Evolutionary conservation across 495 filamentous ascomycete species (phyloP).

Genomic region (Parmelia sp.): DNA sequence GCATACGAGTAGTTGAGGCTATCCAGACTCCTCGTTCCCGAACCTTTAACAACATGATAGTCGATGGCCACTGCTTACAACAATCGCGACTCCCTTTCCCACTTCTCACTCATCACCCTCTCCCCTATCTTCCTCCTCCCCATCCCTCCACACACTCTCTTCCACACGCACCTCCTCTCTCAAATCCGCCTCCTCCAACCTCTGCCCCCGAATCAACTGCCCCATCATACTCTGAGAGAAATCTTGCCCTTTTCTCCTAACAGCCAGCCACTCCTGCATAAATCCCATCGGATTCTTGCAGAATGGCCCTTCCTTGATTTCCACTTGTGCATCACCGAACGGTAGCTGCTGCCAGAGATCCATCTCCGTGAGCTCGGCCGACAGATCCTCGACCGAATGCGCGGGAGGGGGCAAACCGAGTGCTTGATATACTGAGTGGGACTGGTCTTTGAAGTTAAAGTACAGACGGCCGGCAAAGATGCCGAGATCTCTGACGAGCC

Average conservation of each 20-base stretch:
- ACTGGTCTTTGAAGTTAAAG: constrained; percentile 41
- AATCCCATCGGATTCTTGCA: constrained; percentile 10
- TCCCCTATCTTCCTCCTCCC: too few species aligned
- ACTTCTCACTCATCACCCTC: too few species aligned
- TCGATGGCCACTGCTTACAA: too few species aligned
- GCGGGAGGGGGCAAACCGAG: constrained; percentile 23
- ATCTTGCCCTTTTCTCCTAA: constrained; percentile 21
- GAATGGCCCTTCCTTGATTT: not conserved
- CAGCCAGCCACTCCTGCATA: constrained; percentile 24
- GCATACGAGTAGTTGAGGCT: too few species aligned
- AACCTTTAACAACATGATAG: too few species aligned
- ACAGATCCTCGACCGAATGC: too few species aligned
- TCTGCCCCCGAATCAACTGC: constrained; percentile 14
- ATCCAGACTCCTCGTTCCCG: too few species aligned
- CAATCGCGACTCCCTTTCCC: too few species aligned
- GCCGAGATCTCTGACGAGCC: constrained; percentile 39
- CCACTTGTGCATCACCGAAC: not conserved
- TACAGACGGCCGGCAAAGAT: constrained; percentile 53
- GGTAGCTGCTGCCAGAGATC: constrained; percentile 13
- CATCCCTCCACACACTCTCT: too few species aligned
- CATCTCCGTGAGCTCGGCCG: not conserved
- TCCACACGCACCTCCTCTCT: too few species aligned
- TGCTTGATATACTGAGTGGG: constrained; percentile 23
- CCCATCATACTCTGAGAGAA: constrained; percentile 22
- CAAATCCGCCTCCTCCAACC: not conserved